phyloP scores from a whole-genome alignment of 805 yeast genomes.

The Candida montana region DNA sequence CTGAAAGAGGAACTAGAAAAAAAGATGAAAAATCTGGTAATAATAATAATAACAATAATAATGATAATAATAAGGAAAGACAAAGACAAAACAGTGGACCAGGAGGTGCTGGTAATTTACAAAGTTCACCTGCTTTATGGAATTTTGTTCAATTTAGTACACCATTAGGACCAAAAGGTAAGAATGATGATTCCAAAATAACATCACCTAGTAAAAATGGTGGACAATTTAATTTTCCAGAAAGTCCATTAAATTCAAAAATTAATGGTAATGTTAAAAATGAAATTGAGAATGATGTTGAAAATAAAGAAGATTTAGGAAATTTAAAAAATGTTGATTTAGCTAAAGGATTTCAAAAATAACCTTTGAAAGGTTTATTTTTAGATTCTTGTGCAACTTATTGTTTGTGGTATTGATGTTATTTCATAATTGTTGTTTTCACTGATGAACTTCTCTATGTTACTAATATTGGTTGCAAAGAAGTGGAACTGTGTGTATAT shows the following conservation, averaged over 20 bases:
- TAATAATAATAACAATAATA: constrained; percentile 6
- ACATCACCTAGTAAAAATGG: constrained; percentile 20
- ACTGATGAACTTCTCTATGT: too few relatives aligned
- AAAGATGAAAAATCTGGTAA: constrained; percentile 8
- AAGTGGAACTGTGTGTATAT: too few relatives aligned
- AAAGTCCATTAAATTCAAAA: constrained; percentile 20
- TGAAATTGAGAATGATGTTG: neutral
- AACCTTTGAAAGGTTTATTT: neutral
- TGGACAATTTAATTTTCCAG: constrained; percentile 11
- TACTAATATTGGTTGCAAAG: too few relatives aligned
- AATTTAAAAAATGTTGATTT: constrained; percentile 44
- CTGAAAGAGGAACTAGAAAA: constrained; percentile 44
- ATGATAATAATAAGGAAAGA: constrained; percentile 8
- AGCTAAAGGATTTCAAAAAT: constrained; percentile 39
- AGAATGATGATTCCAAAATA: constrained; percentile 7
- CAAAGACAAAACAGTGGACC: constrained; percentile 13
- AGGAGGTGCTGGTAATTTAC: constrained; percentile 18
- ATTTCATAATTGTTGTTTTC: too few relatives aligned
- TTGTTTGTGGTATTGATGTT: too few relatives aligned
- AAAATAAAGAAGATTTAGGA: constrained; percentile 24
- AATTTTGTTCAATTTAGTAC: constrained; percentile 77
- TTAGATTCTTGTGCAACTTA: too few relatives aligned
- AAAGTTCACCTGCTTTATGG: constrained; percentile 86
- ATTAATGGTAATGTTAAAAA: constrained; percentile 5
- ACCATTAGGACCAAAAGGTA: constrained; percentile 24